phyloP scores from a whole-genome alignment of 805 yeast species.

The Candida michaelii region DNA sequence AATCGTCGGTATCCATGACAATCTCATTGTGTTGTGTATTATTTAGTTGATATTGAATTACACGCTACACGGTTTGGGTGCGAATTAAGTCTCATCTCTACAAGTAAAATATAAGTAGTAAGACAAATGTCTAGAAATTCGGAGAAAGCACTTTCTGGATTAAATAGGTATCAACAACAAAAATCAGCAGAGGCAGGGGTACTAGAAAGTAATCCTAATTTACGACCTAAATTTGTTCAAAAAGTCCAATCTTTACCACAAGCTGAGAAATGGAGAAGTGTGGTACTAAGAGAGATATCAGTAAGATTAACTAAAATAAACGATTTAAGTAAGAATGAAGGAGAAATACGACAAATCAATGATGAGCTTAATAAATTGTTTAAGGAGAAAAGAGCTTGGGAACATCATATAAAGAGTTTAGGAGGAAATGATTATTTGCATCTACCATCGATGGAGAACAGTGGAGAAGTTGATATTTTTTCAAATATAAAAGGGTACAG shows the following conservation, averaged over 20 bases:
- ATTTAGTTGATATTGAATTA: not conserved
- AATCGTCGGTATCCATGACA: conserved; percentile 9
- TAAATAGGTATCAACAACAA: conserved; percentile 63
- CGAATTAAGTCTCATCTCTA: conserved; percentile 4
- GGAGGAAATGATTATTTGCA: conserved; percentile 71
- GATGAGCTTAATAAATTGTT: conserved; percentile 68
- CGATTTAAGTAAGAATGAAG: conserved; percentile 55
- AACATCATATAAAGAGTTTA: conserved; percentile 61
- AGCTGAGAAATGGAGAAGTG: conserved; percentile 69
- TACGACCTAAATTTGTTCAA: conserved; percentile 61
- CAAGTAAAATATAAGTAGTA: not conserved
- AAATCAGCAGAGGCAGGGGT: conserved; percentile 60
- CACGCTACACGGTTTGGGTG: conserved; percentile 5
- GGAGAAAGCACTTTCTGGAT: conserved; percentile 72
- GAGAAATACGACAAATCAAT: conserved; percentile 68
- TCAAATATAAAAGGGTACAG: conserved; percentile 51
- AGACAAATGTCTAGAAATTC: conserved; percentile 69
- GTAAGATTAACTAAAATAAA: conserved; percentile 60
- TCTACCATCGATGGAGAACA: conserved; percentile 20
- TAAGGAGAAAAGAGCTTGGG: conserved; percentile 77
- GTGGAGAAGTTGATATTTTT: conserved; percentile 14
- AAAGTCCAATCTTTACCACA: conserved; percentile 55
- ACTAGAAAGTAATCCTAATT: conserved; percentile 51
- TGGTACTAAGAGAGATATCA: conserved; percentile 64
- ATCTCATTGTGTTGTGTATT: conserved; percentile 3